Base-by-base conservation (phyloP, 1,139 yeast genomes). In the Lodderomyces parapsilosis region DNA sequence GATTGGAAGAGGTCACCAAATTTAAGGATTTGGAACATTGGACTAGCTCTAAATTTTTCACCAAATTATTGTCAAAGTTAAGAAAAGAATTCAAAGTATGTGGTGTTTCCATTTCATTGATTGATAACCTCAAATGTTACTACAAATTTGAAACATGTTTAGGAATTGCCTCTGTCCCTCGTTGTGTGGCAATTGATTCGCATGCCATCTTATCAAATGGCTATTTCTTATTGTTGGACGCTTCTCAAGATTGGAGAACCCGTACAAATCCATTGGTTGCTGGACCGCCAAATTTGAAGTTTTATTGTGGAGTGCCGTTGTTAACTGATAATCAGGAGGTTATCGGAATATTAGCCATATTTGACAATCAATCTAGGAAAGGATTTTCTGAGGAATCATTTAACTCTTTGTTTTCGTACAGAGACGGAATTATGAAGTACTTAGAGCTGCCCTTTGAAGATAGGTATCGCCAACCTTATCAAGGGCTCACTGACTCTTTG, bases 201-300 rank as follows among this genome's bases (percentile, higher is more conserved):
- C 91, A 85, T 61, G 71, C 88, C 0, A 69, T 85, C 4, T 60
- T 85, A 35, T 83, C 90, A 0, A 63, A 66, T 10, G 80, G 72
- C 1, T 68, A 70, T 50, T 78, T 85, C 50, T 63, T 78, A 2
- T 51, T 85, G 17, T 57, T 71, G 20, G 87, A 85, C 58, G 82
- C 89, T 1, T 59, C 79, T 4, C 64, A 68, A 33, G 93, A 85
- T 56, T 85, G 93, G 91, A 66, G 91, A 57, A 76, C 82, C 4
- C 53, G 62, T 7, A 63, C 66, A 38, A 83, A 80, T 51, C 90
- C 90, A 0, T 66, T 83, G 43, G 86, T 84, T 1, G 76, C 71
- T 31, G 83, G 85, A 0, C 66, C 73, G 1, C 89, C 91, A 0
- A 65, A 66, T 48, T 75, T 83, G 39, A 68, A 63, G 45, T 82